Conservation (phyloP, 2,329 filamentous ascomycete genomes). For the Colletotrichum eleusines region DNA sequence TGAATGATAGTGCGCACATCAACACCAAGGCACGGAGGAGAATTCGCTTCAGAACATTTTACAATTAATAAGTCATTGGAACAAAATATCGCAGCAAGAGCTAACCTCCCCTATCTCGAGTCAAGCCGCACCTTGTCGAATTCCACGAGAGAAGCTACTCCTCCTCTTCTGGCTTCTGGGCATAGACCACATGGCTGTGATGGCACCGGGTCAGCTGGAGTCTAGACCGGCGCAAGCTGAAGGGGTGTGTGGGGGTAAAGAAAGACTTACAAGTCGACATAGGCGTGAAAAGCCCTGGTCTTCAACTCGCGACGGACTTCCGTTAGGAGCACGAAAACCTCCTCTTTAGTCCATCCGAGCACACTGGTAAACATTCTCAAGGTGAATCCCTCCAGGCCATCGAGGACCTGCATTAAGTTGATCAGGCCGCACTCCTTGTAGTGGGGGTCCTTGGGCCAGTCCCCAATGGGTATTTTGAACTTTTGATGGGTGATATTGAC, state of each 20-base stretch:
- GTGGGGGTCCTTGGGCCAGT: conserved; percentile 47
- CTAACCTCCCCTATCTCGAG: background rate
- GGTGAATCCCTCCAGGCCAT: conserved; percentile 46
- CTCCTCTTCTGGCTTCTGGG: conserved; percentile 33
- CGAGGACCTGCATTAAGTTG: conserved; percentile 42
- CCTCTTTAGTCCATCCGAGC: conserved; percentile 46
- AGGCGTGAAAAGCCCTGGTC: conserved; percentile 46
- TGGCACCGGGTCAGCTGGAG: background rate
- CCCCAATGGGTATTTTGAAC: conserved; percentile 53
- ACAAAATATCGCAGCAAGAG: background rate
- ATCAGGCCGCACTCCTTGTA: conserved; percentile 44
- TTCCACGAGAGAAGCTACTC: background rate
- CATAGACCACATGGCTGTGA: conserved; percentile 36
- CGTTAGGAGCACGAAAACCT: conserved; percentile 48
- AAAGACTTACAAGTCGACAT: conserved; percentile 44
- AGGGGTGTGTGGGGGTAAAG: no score
- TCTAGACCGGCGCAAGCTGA: background rate
- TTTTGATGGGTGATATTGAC: conserved; percentile 47
- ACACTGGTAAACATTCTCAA: conserved; percentile 48
- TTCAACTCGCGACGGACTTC: conserved; percentile 49
- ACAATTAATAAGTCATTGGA: background rate
- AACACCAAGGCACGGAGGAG: background rate
- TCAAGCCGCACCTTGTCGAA: background rate
- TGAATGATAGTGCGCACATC: background rate
- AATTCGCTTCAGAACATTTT: background rate